Evolutionary conservation across 345 rosid genomes (phyloP).

Genomic region (Lumnitzera racemosa): DNA sequence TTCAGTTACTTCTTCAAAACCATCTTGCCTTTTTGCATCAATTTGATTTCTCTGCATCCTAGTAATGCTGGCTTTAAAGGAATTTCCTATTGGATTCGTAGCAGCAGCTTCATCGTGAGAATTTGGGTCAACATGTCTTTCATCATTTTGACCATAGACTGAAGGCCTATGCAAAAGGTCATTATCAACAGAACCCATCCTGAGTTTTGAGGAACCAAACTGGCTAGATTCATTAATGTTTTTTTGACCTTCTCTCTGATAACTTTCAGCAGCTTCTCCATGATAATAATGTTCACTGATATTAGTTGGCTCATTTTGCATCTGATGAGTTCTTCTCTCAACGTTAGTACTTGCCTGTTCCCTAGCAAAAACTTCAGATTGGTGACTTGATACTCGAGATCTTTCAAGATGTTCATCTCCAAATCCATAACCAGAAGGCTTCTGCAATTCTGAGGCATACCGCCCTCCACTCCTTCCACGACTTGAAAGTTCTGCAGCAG

Average conservation of each 20-base stretch:
- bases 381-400: background rate
- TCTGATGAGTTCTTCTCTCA: background rate
- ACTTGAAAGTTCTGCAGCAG: constrained; percentile 87
- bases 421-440: constrained; percentile 17
- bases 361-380: constrained; percentile 6
- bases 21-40: constrained; percentile 17
- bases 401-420: constrained; percentile 8
- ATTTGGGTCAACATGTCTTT: background rate
- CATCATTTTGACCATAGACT: constrained; percentile 1
- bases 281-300: background rate
- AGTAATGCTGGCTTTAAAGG: constrained; percentile 15
- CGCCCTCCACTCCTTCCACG: constrained; percentile 37
- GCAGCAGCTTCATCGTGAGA: constrained; percentile 3
- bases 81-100: constrained; percentile 17
- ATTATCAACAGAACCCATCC: constrained; percentile 3
- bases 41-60: constrained; percentile 13
- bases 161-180: constrained; percentile 9
- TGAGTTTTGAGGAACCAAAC: background rate
- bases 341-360: constrained; percentile 13
- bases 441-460: constrained; percentile 28
- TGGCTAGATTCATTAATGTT: background rate
- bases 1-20: constrained; percentile 15
- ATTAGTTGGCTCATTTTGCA: constrained; percentile 20
- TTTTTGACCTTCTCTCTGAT: background rate
- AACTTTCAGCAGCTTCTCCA: constrained; percentile 4